phyloP scores from a whole-genome alignment of 1,284 basidiomycete genomes.

The Vanrija pseudolonga region DNA sequence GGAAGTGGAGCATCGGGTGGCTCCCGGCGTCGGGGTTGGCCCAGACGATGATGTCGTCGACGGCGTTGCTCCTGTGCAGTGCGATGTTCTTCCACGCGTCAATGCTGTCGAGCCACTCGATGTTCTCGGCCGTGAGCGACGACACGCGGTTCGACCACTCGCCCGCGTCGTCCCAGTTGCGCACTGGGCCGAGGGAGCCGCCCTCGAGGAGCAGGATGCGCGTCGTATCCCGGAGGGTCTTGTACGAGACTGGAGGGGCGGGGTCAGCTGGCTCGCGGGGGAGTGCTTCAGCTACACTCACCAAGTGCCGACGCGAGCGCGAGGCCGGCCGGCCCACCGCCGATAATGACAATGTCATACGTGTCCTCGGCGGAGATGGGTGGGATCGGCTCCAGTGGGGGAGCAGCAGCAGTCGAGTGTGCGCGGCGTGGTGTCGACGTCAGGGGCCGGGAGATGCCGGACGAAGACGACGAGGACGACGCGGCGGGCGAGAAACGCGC shows the following conservation, averaged over 20 bases:
- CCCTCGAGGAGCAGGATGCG: constrained; percentile 72
- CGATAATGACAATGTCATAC: constrained; percentile 86
- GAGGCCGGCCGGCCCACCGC: constrained; percentile 88
- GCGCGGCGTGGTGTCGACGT: not conserved
- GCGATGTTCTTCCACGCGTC: constrained; percentile 83
- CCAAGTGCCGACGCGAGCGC: constrained; percentile 83
- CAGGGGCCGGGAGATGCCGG: not conserved
- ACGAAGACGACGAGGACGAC: not conserved
- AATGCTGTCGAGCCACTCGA: constrained; percentile 68
- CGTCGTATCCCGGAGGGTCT: constrained; percentile 5
- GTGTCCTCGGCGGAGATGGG: constrained; percentile 30
- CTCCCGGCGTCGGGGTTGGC: constrained; percentile 50
- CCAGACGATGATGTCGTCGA: constrained; percentile 92
- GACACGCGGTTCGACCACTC: constrained; percentile 83
- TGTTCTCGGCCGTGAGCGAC: constrained; percentile 81
- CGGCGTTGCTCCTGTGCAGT: constrained; percentile 61
- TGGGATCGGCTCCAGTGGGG: not conserved
- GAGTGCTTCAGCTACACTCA: too few relatives aligned
- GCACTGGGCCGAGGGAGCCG: constrained; percentile 65
- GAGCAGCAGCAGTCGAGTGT: not conserved
- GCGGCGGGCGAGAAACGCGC: not conserved
- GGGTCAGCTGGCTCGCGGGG: not conserved
- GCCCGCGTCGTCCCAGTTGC: constrained; percentile 61
- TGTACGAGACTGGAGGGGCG: constrained; percentile 17
- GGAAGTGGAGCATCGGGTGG: constrained; percentile 43